Evolutionary conservation across 148 eudicot species (phyloP), one percentile per base, ranked within the genome.

Genomic region (Vaccinium macrocarpon): DNA sequence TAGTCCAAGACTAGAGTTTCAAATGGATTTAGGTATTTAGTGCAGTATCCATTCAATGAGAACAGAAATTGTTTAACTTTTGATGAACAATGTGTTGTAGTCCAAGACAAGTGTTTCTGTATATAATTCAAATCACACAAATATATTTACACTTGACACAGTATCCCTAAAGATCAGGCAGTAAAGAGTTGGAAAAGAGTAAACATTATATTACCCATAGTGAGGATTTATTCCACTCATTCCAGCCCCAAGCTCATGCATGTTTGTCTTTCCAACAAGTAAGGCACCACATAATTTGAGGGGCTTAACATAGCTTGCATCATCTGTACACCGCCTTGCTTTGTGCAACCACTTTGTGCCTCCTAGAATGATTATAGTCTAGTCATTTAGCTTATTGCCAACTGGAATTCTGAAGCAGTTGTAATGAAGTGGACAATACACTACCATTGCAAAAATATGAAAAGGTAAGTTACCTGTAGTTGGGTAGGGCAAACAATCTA

Each of bases 171-270:
- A 50, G 49, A 75, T 27, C 27, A 38, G 78, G 21, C 64, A 21
- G 16, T 35, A 57, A 21, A 12, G 23, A 25, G 59, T 35, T 8
- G 27, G 49, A 51, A 76, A 14, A 78, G 46, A 85, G 64, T 59
- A 25, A 70, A 23, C n/a, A 27, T 19, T 57, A 59, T 55, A 84
- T 84, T 90, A 97, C 99, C 99, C 98, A 18, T 97, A 94, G 87
- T 97, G 98, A 90, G 99, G 99, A 88, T 97, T 97, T 80, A 97
- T 95, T 64, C 99, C 99, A 89, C 97, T 95, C 27, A 91, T 87
- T 77, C 99, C 99, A 23, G 96, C 94, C 61, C 99, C 99, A 80
- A 97, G 98, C 87, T 97, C 99, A 88, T 97, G 99, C 99, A 97
- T 97, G 84, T 97, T 97, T 46, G 99, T 95, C 87, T 97, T 97